phyloP scores from a whole-genome alignment of 2,329 filamentous ascomycete genomes.

The Aureobasidium sp. region DNA sequence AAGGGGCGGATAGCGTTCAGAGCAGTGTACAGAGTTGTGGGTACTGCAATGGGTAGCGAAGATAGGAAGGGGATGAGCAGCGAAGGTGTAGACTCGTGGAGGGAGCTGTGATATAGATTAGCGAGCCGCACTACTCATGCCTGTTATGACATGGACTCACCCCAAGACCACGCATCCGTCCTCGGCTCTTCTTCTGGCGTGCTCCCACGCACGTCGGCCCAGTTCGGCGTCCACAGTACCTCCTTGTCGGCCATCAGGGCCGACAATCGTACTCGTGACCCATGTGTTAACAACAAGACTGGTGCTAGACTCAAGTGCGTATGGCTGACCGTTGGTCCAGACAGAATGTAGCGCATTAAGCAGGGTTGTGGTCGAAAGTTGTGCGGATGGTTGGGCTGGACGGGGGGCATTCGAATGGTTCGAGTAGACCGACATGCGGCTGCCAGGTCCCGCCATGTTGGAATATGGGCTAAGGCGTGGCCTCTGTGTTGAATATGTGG shows the following conservation, averaged over 20 bases:
- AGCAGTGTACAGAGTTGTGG: conserved; percentile 67
- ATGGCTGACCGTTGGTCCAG: conserved; percentile 76
- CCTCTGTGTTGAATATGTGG: background rate
- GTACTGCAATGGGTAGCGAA: conserved; percentile 72
- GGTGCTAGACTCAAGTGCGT: conserved; percentile 79
- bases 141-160: conserved; percentile 44
- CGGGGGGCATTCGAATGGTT: conserved; percentile 52
- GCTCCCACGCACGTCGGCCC: conserved; percentile 84
- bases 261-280: conserved; percentile 70
- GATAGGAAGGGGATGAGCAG: conserved; percentile 73
- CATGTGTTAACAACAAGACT: conserved; percentile 94
- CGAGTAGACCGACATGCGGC: conserved; percentile 56
- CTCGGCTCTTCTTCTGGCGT: conserved; percentile 87
- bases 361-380: conserved; percentile 87
- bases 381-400: conserved; percentile 59
- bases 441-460: conserved; percentile 44
- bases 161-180: conserved; percentile 88
- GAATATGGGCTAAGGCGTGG: background rate
- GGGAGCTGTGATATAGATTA: conserved; percentile 52
- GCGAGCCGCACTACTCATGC: background rate
- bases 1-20: conserved; percentile 81
- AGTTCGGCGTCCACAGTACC: conserved; percentile 76
- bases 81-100: conserved; percentile 83
- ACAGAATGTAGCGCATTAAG: conserved; percentile 87
- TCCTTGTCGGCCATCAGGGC: conserved; percentile 61